A percentile compares a stretch with the other conserved stretches of the same genome.
These are phyloP conservation scores for Oryza meridionalis DNA, from an alignment of 176 grass and related monocot species.

Conservation along the genomic window DNA sequence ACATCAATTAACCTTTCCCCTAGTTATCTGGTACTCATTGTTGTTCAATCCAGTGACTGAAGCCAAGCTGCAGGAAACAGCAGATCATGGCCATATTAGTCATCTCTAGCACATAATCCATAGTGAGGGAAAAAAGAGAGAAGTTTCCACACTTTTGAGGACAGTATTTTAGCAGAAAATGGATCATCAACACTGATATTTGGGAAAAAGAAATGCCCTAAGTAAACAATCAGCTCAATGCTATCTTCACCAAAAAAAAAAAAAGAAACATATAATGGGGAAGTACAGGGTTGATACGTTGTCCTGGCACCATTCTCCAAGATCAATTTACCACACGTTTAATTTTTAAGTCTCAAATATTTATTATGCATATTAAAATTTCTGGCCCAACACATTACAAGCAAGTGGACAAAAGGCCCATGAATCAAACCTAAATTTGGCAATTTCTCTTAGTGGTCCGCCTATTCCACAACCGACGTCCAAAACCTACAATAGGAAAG, in stretches of 20 bases:
- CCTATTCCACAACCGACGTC: constrained; percentile 97
- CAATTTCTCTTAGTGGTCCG: constrained; percentile 91
- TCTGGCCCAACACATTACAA: not conserved
- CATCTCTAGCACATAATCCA: not conserved
- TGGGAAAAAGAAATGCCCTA: not conserved
- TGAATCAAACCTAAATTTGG: constrained; percentile 81
- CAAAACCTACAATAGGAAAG: constrained; percentile 65
- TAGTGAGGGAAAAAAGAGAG: not conserved
- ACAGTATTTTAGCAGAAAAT: not conserved
- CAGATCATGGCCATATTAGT: not conserved
- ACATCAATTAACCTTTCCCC: constrained; percentile 71
- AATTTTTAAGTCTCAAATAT: constrained; percentile 11
- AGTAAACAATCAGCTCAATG: constrained; percentile 1
- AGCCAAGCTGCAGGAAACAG: constrained; percentile 71
- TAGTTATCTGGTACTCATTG: constrained; percentile 94
- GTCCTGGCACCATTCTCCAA: not conserved
- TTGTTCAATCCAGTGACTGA: constrained; percentile 96
- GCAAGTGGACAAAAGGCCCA: not conserved
- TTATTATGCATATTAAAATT: not conserved
- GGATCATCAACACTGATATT: constrained; percentile 21
- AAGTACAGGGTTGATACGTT: constrained; percentile 1
- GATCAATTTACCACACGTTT: not conserved
- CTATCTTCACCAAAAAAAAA: not conserved
- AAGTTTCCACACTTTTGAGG: not conserved
- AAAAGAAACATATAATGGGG: not conserved